Conservation (phyloP, 495 filamentous ascomycete genomes). For the Venustampulla echinocandica region DNA sequence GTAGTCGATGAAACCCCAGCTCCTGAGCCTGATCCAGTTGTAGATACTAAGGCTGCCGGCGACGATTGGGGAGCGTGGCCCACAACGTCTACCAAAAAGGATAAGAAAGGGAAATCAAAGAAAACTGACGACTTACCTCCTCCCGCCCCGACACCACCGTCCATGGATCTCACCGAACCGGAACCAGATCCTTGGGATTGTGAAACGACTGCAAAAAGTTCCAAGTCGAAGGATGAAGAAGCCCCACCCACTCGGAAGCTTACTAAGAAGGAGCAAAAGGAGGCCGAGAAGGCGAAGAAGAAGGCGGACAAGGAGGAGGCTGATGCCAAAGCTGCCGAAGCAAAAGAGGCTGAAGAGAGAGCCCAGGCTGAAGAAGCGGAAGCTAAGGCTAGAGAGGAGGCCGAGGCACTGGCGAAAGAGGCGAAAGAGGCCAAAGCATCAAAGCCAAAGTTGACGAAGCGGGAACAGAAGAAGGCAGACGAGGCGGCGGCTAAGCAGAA, state of each 20-base stretch:
- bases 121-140: constrained; percentile 22
- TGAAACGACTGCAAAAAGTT: constrained; percentile 12
- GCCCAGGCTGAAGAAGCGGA: constrained; percentile 9
- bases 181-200: constrained; percentile 22
- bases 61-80: constrained; percentile 31
- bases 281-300: constrained; percentile 16
- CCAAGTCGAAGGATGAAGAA: constrained; percentile 13
- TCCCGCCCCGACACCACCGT: constrained; percentile 33
- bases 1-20: constrained; percentile 26
- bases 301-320: constrained; percentile 16
- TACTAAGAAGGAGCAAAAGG: constrained; percentile 9
- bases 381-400: constrained; percentile 15
- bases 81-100: constrained; percentile 28
- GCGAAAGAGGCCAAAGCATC: constrained; percentile 8
- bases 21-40: constrained; percentile 32
- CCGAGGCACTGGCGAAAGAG: constrained; percentile 9
- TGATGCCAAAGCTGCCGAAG: constrained; percentile 15
- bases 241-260: not conserved
- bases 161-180: constrained; percentile 28
- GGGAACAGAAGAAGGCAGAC: constrained; percentile 19
- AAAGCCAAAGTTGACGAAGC: constrained; percentile 30
- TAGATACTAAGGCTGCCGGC: constrained; percentile 32
- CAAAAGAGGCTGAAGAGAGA: constrained; percentile 30
- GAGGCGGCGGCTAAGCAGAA: constrained; percentile 16
- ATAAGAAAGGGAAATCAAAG: constrained; percentile 30